These are phyloP conservation scores for Xylariaceae sp. DNA, from an alignment of 2,329 filamentous ascomycete species.

Conservation along the genomic window DNA sequence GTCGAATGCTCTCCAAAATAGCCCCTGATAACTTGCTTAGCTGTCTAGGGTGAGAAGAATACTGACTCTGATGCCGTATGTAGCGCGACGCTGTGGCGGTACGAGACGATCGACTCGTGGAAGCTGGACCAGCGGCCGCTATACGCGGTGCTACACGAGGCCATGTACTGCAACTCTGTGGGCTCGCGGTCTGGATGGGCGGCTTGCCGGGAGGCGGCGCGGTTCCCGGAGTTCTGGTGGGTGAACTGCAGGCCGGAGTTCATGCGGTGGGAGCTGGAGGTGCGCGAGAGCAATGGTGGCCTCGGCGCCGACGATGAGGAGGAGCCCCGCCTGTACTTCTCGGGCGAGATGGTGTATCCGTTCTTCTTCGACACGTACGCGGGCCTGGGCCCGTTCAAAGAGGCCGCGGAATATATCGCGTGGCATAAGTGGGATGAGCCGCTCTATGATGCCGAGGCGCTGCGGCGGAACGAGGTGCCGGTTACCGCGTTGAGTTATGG, in stretches of 20 bases:
- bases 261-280: not conserved
- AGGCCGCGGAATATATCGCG: slow-evolving; percentile 1
- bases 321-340: slow-evolving; percentile 18
- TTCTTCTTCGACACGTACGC: slow-evolving; percentile 26
- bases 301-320: no score
- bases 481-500: not conserved
- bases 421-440: not conserved
- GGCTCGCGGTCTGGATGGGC: slow-evolving; percentile 13
- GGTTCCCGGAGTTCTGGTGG: slow-evolving; percentile 14
- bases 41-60: no score
- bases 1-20: no score
- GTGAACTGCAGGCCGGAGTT: slow-evolving; percentile 1
- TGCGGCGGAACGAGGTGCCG: not conserved
- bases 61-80: no score
- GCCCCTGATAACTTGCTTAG: no score
- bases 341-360: slow-evolving; percentile 29
- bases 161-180: slow-evolving; percentile 18
- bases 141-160: slow-evolving; percentile 29
- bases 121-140: slow-evolving; percentile 25
- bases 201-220: not conserved
- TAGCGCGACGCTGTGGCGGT: slow-evolving; percentile 29
- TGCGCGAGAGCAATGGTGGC: not conserved
- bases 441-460: not conserved
- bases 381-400: slow-evolving; percentile 1
- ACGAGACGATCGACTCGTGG: slow-evolving; percentile 7